phyloP scores from a whole-genome alignment of 75 land plant genomes.

The Adiantum capillusveneris region DNA sequence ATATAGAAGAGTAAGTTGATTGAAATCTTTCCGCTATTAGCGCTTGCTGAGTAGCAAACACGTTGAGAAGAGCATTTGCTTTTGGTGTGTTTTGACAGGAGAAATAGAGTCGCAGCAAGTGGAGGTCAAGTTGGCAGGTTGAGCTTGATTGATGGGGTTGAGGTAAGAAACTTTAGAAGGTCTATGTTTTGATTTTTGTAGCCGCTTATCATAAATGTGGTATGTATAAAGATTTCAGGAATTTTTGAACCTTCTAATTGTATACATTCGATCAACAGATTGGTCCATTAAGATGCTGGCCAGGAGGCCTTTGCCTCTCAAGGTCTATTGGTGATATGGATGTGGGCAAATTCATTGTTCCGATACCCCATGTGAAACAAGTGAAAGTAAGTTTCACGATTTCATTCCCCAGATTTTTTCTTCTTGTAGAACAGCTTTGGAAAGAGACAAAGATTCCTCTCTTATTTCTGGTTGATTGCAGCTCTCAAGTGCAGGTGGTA shows the following conservation, averaged over 20 bases:
- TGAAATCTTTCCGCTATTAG: not conserved
- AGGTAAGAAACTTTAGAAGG: conserved; percentile 45
- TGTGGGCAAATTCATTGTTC: conserved; percentile 85
- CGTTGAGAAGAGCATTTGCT: too few species aligned
- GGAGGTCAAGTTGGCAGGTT: conserved; percentile 85
- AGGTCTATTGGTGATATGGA: conserved; percentile 93
- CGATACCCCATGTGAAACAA: conserved; percentile 90
- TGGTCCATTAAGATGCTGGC: conserved; percentile 91
- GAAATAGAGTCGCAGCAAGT: conserved; percentile 35
- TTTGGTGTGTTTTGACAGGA: conserved; percentile 22
- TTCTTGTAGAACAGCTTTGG: too few species aligned
- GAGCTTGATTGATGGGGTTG: conserved; percentile 71
- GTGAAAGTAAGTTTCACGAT: conserved; percentile 48
- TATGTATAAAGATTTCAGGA: not conserved
- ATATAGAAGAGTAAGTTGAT: conserved; percentile 72
- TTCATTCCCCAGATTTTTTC: too few species aligned
- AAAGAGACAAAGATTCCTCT: too few species aligned
- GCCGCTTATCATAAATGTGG: not conserved
- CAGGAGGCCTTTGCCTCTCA: conserved; percentile 87
- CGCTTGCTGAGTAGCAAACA: too few species aligned
- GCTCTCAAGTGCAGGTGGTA: conserved; percentile 76
- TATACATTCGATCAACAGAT: conserved; percentile 35
- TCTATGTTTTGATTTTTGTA: too few species aligned
- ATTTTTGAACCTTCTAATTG: conserved; percentile 2
- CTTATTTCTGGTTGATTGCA: conserved; percentile 30